These are phyloP conservation scores for Thamnidium elegans DNA, from an alignment of 192 early-diverging fungal species.

Conservation along the genomic window DNA sequence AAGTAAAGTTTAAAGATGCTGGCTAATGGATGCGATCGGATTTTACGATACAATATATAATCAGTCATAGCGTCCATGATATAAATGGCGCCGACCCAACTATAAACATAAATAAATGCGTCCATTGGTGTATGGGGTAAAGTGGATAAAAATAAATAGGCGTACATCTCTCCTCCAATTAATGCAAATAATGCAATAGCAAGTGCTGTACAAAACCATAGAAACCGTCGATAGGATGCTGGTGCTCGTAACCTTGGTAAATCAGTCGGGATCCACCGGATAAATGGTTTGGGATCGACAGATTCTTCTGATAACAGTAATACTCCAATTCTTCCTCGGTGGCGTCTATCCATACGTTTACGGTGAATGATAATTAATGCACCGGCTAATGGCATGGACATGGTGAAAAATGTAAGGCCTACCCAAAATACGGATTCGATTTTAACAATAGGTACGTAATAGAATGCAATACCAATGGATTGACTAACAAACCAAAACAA, in stretches of 20 bases:
- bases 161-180: constrained; percentile 66
- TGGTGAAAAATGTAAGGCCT: constrained; percentile 64
- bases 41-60: constrained; percentile 60
- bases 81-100: constrained; percentile 69
- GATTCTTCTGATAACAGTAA: too few species aligned
- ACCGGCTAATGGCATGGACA: constrained; percentile 66
- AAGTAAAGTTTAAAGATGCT: constrained; percentile 74
- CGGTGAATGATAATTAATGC: constrained; percentile 57
- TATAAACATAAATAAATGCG: constrained; percentile 69
- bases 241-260: constrained; percentile 64
- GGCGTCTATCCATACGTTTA: constrained; percentile 39
- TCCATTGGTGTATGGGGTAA: constrained; percentile 57
- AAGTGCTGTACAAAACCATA: constrained; percentile 74
- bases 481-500: constrained; percentile 67
- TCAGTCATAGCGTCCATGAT: constrained; percentile 62
- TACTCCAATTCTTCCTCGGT: neutral
- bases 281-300: constrained; percentile 3
- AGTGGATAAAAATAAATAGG: constrained; percentile 57
- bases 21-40: constrained; percentile 65
- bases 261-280: constrained; percentile 41
- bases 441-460: constrained; percentile 52
- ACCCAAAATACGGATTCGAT: constrained; percentile 65
- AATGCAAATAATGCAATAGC: constrained; percentile 66
- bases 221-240: constrained; percentile 66
- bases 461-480: constrained; percentile 54